Evolutionary conservation across 2,329 filamentous ascomycete genomes (phyloP).

Genomic region (Bisporella sp.): DNA sequence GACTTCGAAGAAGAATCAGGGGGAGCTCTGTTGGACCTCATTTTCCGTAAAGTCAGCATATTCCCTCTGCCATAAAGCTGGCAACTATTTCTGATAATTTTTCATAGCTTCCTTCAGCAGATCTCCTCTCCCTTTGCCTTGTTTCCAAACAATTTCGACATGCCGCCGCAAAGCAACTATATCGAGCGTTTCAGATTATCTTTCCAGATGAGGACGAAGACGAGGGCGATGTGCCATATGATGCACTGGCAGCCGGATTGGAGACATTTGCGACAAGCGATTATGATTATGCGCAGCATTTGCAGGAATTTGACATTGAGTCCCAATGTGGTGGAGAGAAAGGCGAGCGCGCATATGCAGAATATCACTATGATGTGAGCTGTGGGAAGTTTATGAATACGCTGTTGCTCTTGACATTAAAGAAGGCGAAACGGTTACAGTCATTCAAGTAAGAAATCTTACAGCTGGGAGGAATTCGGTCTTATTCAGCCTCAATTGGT

Average conservation of each 20-base stretch:
- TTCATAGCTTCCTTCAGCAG: constrained; percentile 40
- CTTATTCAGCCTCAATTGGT: no score
- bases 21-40: no score
- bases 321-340: constrained; percentile 44
- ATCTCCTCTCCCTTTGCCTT: constrained; percentile 50
- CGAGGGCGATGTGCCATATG: constrained; percentile 37
- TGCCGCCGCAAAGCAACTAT: constrained; percentile 50
- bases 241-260: constrained; percentile 46
- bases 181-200: constrained; percentile 52
- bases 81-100: no score
- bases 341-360: constrained; percentile 46
- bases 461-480: background rate
- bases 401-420: constrained; percentile 48
- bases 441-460: constrained; percentile 41
- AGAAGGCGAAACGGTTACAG: constrained; percentile 47
- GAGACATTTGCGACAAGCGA: constrained; percentile 57
- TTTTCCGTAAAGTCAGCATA: no score
- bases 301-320: constrained; percentile 49
- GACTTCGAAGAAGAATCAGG: no score
- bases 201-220: constrained; percentile 54
- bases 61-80: no score
- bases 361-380: constrained; percentile 46
- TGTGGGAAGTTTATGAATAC: constrained; percentile 61
- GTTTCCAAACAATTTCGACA: constrained; percentile 52
- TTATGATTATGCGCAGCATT: constrained; percentile 54